A percentile compares a stretch with the other conserved stretches of the same genome.
phyloP scores from a whole-genome alignment of 1,284 basidiomycete genomes.

The Exobasidium cylindrosporum region DNA sequence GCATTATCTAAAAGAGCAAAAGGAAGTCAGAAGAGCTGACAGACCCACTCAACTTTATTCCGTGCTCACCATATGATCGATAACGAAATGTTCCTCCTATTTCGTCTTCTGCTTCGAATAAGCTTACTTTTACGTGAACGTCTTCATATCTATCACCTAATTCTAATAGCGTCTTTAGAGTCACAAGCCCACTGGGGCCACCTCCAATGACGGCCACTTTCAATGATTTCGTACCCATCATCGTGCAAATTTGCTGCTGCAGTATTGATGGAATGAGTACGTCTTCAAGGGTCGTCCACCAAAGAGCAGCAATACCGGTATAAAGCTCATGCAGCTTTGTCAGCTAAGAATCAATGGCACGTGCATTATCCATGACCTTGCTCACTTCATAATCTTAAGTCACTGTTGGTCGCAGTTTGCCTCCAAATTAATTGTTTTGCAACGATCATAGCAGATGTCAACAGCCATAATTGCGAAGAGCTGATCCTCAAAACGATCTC shows the following conservation, averaged over 20 bases:
- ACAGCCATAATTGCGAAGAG: no score
- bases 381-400: no score
- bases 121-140: conserved; percentile 57
- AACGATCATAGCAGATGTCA: no score
- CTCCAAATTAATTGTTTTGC: no score
- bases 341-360: not conserved
- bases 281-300: no score
- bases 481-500: no score
- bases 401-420: no score
- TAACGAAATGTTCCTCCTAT: conserved; percentile 66
- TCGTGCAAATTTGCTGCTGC: no score
- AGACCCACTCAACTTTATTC: not conserved
- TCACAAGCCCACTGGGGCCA: conserved; percentile 65
- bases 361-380: no score
- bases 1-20: conserved; percentile 59
- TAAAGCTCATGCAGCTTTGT: not conserved
- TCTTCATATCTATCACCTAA: conserved; percentile 20
- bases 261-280: no score
- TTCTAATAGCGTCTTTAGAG: conserved; percentile 62
- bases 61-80: not conserved
- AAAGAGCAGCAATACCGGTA: not conserved
- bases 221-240: no score
- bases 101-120: conserved; percentile 63
- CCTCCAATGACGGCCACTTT: conserved; percentile 40
- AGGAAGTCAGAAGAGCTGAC: not conserved